Evolutionary conservation across 1,284 basidiomycete species (phyloP).

Genomic region (Schizopora paradoxa): DNA sequence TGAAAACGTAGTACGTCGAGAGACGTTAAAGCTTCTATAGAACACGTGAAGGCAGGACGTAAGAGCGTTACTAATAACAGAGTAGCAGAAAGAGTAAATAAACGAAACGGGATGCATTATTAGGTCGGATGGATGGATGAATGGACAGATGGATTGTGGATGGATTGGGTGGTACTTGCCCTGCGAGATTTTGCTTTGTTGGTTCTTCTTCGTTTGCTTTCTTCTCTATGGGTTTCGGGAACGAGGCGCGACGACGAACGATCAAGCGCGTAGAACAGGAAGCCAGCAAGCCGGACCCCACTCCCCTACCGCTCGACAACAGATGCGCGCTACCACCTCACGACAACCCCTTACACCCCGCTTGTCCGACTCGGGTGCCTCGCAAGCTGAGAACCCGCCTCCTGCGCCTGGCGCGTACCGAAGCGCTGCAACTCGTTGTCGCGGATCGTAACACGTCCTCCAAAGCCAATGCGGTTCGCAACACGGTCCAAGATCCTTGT

Average conservation of each 20-base stretch:
- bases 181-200: no score
- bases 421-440: conserved; percentile 81
- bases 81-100: no score
- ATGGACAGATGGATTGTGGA: no score
- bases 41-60: background rate
- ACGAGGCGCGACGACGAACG: no score
- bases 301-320: no score
- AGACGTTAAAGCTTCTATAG: conserved; percentile 1
- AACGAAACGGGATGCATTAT: no score
- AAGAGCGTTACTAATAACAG: background rate
- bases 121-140: no score
- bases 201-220: no score
- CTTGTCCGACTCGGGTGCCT: conserved; percentile 66
- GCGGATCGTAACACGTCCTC: conserved; percentile 74
- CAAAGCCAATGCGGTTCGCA: conserved; percentile 80
- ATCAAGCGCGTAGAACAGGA: no score
- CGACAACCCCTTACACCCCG: conserved; percentile 14
- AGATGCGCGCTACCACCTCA: background rate
- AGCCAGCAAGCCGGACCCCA: no score
- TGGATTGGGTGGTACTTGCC: no score
- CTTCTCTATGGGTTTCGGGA: no score
- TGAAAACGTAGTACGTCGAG: conserved; percentile 3
- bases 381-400: conserved; percentile 70
- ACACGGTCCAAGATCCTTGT: conserved; percentile 85
- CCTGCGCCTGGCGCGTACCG: conserved; percentile 78